Evolutionary conservation across 2,329 filamentous ascomycete genomes (phyloP).

Genomic region (Pseudogymnoascus sp.): DNA sequence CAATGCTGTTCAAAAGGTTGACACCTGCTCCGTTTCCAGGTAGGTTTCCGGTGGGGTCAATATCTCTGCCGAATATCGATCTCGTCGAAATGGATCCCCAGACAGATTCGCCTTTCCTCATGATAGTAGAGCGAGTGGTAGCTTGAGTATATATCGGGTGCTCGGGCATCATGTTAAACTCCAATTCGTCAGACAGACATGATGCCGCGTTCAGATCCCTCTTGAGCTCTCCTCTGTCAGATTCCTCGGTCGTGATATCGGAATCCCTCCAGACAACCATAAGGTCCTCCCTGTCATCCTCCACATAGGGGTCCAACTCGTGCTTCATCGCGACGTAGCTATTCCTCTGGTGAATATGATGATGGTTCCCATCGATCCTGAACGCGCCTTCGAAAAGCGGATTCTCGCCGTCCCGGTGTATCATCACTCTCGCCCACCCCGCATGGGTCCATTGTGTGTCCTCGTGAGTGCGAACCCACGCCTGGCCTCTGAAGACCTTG

Average conservation of each 20-base stretch:
- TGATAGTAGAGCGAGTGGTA: slow-evolving; percentile 21
- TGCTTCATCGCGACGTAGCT: slow-evolving; percentile 69
- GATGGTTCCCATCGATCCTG: slow-evolving; percentile 68
- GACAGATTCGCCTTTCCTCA: slow-evolving; percentile 40
- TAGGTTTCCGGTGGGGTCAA: slow-evolving; percentile 51
- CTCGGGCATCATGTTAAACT: slow-evolving; percentile 67
- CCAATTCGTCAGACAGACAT: slow-evolving; percentile 68
- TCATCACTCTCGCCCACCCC: slow-evolving; percentile 78
- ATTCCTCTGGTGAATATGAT: slow-evolving; percentile 72
- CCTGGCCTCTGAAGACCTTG: slow-evolving; percentile 73
- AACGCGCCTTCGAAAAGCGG: slow-evolving; percentile 91
- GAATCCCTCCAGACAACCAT: slow-evolving; percentile 93
- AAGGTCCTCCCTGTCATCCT: slow-evolving; percentile 52
- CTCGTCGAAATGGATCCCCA: slow-evolving; percentile 55
- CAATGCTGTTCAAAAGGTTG: slow-evolving; percentile 72
- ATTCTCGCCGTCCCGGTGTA: slow-evolving; percentile 64
- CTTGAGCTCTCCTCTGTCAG: slow-evolving; percentile 23
- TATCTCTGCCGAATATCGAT: slow-evolving; percentile 64
- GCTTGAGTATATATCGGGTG: slow-evolving; percentile 54
- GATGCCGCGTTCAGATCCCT: slow-evolving; percentile 31
- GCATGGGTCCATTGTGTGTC: slow-evolving; percentile 64
- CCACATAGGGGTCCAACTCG: slow-evolving; percentile 55
- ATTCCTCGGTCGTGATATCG: slow-evolving; percentile 62
- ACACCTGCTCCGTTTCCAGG: slow-evolving; percentile 71
- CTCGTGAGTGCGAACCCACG: slow-evolving; percentile 58